Evolutionary conservation across 1,139 yeast species (phyloP).

Genomic region (Taphrina pruni): DNA sequence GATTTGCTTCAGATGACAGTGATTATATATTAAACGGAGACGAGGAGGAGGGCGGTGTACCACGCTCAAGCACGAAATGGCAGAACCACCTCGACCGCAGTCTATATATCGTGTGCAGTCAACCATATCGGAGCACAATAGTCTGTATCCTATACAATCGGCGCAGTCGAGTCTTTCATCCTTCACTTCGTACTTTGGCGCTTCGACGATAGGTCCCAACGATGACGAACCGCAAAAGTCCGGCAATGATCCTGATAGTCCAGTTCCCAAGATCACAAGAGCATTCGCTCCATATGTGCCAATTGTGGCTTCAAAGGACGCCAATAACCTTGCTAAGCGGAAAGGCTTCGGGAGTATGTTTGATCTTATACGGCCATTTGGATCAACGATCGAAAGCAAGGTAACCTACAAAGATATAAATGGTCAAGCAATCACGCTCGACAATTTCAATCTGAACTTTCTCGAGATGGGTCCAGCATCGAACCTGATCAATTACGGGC

Average conservation of each 20-base stretch:
- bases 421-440: constrained; percentile 47
- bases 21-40: neutral
- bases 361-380: constrained; percentile 56
- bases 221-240: neutral
- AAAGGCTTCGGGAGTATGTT: constrained; percentile 54
- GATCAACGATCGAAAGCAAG: constrained; percentile 54
- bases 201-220: neutral
- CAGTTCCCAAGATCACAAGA: constrained; percentile 44
- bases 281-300: constrained; percentile 64
- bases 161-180: constrained; percentile 34
- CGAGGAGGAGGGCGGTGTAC: neutral
- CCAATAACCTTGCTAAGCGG: constrained; percentile 58
- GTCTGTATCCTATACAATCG: constrained; percentile 18
- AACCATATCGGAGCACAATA: constrained; percentile 8
- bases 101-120: constrained; percentile 21
- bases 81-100: constrained; percentile 15
- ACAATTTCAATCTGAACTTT: constrained; percentile 51
- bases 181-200: constrained; percentile 35
- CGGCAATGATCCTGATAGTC: constrained; percentile 4
- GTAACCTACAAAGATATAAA: constrained; percentile 55
- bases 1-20: neutral
- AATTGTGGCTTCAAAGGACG: constrained; percentile 60
- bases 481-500: constrained; percentile 36
- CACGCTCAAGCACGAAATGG: neutral
- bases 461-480: constrained; percentile 41